A percentile compares a stretch with the other conserved stretches of the same genome.
Evolutionary conservation across 106 monocot species (phyloP).

Genomic region (Cymbidium sinense): DNA sequence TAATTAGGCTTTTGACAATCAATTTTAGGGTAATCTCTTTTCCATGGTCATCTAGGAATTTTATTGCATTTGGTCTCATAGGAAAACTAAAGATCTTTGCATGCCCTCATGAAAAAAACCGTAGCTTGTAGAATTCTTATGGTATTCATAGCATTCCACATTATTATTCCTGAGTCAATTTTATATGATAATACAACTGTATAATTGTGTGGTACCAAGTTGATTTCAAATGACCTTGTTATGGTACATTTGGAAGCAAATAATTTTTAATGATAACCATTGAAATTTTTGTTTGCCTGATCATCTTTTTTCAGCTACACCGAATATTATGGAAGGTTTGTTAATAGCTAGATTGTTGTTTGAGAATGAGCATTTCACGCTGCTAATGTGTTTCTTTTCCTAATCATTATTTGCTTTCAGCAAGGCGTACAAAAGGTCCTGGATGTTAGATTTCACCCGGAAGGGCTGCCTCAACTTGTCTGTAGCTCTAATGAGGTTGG

Average conservation of each 20-base stretch:
- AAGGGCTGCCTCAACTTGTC: constrained; percentile 87
- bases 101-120: too few relatives aligned
- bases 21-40: neutral
- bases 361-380: neutral
- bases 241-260: too few relatives aligned
- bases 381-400: constrained; percentile 4
- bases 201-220: too few relatives aligned
- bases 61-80: too few relatives aligned
- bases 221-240: too few relatives aligned
- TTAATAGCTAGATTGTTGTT: neutral
- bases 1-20: neutral
- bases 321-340: neutral
- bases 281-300: neutral
- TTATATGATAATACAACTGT: too few relatives aligned
- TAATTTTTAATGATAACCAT: too few relatives aligned
- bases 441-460: constrained; percentile 82
- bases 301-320: neutral
- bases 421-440: constrained; percentile 73
- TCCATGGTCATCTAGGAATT: too few relatives aligned
- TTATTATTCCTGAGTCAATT: too few relatives aligned
- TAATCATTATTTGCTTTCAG: constrained; percentile 24
- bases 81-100: too few relatives aligned
- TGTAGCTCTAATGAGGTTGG: constrained; percentile 84
- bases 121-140: too few relatives aligned
- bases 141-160: too few relatives aligned